Base-by-base conservation (phyloP, 768 basidiomycete species). In the Amanita muscaria region DNA sequence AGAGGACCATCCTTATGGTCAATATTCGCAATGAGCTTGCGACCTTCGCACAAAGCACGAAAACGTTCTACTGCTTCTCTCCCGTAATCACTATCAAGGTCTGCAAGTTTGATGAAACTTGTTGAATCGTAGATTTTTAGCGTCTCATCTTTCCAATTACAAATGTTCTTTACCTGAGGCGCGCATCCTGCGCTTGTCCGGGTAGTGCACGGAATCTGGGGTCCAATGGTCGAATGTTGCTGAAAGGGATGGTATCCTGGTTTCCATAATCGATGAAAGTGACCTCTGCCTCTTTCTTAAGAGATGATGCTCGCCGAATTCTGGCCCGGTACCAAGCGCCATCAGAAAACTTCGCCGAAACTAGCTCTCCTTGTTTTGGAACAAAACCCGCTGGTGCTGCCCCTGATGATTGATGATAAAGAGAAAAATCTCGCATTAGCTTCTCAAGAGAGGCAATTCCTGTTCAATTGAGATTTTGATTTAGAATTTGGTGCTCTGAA, bases 191-290 rank as follows among this genome's bases (percentile, higher is more conserved):
- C 6, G 94, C 94, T 62, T 98, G 93, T 16, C 90, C 88, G 23
- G 89, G 81, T 7, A 99, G 73, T 7, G 83, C 73, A 53, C 87
- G 85, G 78, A 98, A 98, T 59, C 83, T 83, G 18, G 80, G 65
- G 53, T 97, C 93, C 38, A 99, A 74, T 3, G 93, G 92, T 18
- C 96, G 77, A 49, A 96, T 80, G 51, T 83, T 69, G n/a, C 76
- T 65, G 63, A 89, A 97, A 3, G 83, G 64, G 9, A 97, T 70
- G 2, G 74, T 86, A 57, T 94, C 91, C 62, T 92, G 87, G 62
- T 99, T 98, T 24, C 94, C 94, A 57, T 94, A 89, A 60, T 89
- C 85, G 53, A 97, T 93, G 66, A 97, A 97, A 6, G 83, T 82
- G 25, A 99, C 83, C 60, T 96, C 89, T 5, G 90, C 92, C 63